These are phyloP conservation scores for Aristolochia contorta DNA, from an alignment of 164 flowering plant species.

Conservation along the genomic window DNA sequence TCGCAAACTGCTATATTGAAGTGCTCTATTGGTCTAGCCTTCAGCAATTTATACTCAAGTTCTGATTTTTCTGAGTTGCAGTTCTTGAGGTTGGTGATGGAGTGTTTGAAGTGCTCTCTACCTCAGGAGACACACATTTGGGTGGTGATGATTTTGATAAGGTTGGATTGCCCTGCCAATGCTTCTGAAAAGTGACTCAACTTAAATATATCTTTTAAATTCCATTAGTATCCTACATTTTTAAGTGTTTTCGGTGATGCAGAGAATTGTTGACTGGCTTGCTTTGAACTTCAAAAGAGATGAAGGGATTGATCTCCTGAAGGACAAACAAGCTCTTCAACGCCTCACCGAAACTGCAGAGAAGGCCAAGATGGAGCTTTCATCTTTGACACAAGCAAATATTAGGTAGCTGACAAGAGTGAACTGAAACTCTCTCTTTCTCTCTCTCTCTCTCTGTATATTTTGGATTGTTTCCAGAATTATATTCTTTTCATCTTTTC, in stretches of 20 bases:
- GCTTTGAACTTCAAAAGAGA: slow-evolving; percentile 58
- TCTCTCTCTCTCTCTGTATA: no score
- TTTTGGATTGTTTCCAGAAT: background rate
- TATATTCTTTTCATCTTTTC: background rate
- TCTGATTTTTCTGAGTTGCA: slow-evolving; percentile 18
- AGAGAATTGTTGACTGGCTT: slow-evolving; percentile 74
- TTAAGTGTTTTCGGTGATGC: background rate
- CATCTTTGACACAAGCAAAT: slow-evolving; percentile 40
- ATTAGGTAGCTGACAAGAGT: slow-evolving; percentile 20
- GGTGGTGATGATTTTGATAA: slow-evolving; percentile 92
- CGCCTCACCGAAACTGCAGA: slow-evolving; percentile 44
- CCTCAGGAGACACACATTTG: slow-evolving; percentile 80
- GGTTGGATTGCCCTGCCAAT: slow-evolving; percentile 23
- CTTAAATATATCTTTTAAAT: background rate
- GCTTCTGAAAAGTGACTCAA: background rate
- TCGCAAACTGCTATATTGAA: background rate
- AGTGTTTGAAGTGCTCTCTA: slow-evolving; percentile 80
- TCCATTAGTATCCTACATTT: background rate
- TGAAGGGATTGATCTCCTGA: slow-evolving; percentile 70
- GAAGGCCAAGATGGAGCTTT: slow-evolving; percentile 55
- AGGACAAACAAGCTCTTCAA: slow-evolving; percentile 63
- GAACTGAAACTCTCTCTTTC: background rate
- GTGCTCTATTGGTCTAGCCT: background rate
- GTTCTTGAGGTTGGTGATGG: slow-evolving; percentile 93
- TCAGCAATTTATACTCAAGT: background rate